Conservation (phyloP, 139 green algal genomes). For the Chlamydomonas urium region DNA sequence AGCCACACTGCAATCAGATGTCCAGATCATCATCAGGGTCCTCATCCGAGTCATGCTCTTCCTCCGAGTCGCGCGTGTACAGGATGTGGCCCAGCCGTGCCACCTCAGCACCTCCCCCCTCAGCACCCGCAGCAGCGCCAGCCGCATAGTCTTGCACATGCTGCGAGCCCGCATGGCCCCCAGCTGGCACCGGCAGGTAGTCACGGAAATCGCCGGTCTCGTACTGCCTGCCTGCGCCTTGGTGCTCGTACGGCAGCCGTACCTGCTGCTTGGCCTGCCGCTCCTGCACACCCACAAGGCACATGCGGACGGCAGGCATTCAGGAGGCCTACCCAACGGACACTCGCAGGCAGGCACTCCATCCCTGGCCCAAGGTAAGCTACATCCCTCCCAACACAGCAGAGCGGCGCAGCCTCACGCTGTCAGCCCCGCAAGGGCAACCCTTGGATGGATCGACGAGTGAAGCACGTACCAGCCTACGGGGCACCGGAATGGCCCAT, state of each 20-base stretch:
- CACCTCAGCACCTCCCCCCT: neutral
- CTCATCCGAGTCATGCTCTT: slow-evolving; percentile 73
- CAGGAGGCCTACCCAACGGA: too few species aligned
- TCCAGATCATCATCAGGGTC: slow-evolving; percentile 81
- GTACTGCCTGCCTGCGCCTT: neutral
- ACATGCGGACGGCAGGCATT: too few species aligned
- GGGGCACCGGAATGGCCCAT: too few species aligned
- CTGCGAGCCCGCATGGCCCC: slow-evolving; percentile 31
- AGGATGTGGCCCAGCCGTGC: slow-evolving; percentile 61
- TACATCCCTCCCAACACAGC: too few species aligned
- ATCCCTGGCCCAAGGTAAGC: too few species aligned
- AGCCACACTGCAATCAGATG: slow-evolving; percentile 47
- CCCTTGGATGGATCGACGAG: too few species aligned
- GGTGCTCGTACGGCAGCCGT: slow-evolving; percentile 14
- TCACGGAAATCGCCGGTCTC: slow-evolving; percentile 1
- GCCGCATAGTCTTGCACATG: neutral
- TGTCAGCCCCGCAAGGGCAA: too few species aligned
- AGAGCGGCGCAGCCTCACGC: too few species aligned
- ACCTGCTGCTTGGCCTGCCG: slow-evolving; percentile 1
- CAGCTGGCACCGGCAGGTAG: slow-evolving; percentile 63
- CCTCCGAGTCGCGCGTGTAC: slow-evolving; percentile 69
- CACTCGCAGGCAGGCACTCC: too few species aligned
- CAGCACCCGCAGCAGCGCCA: neutral
- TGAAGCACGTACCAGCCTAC: too few species aligned
- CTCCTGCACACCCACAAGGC: too few species aligned